These are phyloP conservation scores for Calophaca sinica DNA, from an alignment of 306 rosid genomes.

Conservation along the genomic window DNA sequence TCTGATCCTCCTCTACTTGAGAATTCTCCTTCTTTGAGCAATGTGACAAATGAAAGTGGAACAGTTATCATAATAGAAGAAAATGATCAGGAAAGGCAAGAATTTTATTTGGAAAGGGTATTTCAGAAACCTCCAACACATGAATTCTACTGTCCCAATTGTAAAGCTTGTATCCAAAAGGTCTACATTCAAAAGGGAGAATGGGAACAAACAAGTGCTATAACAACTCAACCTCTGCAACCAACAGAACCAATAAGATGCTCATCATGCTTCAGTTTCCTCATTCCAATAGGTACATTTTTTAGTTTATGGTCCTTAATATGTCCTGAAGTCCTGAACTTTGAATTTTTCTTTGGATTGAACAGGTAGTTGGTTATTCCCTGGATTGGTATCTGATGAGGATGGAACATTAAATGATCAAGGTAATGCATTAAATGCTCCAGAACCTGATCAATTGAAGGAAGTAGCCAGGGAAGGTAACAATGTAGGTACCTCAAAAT, in stretches of 20 bases:
- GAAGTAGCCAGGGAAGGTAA: background rate
- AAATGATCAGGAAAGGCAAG: conserved; percentile 44
- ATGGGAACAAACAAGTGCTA: conserved; percentile 1
- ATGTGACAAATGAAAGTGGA: conserved; percentile 37
- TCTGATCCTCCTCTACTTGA: conserved; percentile 38
- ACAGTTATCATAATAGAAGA: conserved; percentile 40
- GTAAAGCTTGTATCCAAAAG: conserved; percentile 75
- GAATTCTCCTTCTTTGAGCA: conserved; percentile 33
- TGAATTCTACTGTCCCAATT: conserved; percentile 80
- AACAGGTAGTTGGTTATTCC: conserved; percentile 63
- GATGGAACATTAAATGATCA: conserved; percentile 1
- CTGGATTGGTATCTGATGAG: conserved; percentile 10
- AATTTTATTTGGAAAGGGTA: conserved; percentile 60
- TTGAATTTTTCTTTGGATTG: conserved; percentile 6
- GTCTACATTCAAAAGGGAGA: conserved; percentile 56
- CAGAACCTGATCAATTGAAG: background rate
- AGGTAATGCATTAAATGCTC: conserved; percentile 61
- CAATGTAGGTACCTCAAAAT: background rate
- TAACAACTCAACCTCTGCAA: conserved; percentile 9
- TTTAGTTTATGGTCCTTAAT: background rate
- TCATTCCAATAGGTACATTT: conserved; percentile 61
- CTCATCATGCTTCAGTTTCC: conserved; percentile 73
- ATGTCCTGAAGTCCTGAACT: background rate
- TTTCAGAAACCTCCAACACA: conserved; percentile 62
- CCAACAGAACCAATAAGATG: conserved; percentile 52